phyloP scores from a whole-genome alignment of 352 stramenopile genomes.

The Paralagenidium karlingii region DNA sequence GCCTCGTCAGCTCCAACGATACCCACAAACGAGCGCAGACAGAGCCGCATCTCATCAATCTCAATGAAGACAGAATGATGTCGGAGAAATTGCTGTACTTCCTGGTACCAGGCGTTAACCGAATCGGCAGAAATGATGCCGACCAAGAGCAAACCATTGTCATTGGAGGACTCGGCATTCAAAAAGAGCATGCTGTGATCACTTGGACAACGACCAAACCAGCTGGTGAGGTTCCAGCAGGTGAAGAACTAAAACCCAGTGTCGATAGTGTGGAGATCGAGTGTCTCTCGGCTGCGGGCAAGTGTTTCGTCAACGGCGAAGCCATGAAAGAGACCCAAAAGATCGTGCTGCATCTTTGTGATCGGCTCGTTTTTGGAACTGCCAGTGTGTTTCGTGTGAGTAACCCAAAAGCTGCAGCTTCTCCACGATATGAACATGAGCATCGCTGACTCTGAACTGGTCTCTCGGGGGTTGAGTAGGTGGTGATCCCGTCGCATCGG shows the following conservation, averaged over 20 bases:
- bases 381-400: slow-evolving; percentile 61
- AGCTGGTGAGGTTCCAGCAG: neutral
- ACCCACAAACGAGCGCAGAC: slow-evolving; percentile 41
- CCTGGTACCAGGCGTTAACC: slow-evolving; percentile 35
- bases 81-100: slow-evolving; percentile 77
- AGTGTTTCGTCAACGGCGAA: slow-evolving; percentile 64
- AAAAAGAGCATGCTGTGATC: slow-evolving; percentile 63
- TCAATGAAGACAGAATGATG: slow-evolving; percentile 84
- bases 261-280: slow-evolving; percentile 1
- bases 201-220: no score
- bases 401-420: no score
- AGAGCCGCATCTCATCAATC: slow-evolving; percentile 72
- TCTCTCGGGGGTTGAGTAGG: slow-evolving; percentile 4
- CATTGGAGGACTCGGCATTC: slow-evolving; percentile 58
- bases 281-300: slow-evolving; percentile 20
- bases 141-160: slow-evolving; percentile 62
- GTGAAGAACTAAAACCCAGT: neutral
- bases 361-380: slow-evolving; percentile 64
- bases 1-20: slow-evolving; percentile 49
- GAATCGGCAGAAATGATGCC: slow-evolving; percentile 51
- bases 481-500: slow-evolving; percentile 40
- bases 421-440: no score
- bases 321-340: slow-evolving; percentile 19
- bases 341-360: slow-evolving; percentile 31
- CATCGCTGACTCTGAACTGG: neutral